phyloP scores from a whole-genome alignment of 441 rosid genomes.

The Corymbia calophylla region DNA sequence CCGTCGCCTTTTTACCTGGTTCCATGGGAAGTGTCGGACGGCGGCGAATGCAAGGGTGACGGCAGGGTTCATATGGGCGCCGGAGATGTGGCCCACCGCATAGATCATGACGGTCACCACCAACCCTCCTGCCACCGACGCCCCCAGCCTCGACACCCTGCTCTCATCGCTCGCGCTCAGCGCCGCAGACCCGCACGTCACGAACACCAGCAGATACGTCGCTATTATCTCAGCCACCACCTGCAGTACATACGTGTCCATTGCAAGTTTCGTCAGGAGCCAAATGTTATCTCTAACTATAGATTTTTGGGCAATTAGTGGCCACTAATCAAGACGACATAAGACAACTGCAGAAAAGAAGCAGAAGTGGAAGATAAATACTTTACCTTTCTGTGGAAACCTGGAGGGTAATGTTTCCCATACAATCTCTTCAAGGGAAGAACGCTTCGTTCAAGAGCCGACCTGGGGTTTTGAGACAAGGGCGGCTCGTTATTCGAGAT shows the following conservation, averaged over 20 bases:
- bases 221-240: conserved; percentile 52
- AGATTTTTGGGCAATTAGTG: neutral
- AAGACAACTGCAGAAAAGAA: neutral
- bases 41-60: conserved; percentile 55
- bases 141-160: conserved; percentile 36
- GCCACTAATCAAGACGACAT: neutral
- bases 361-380: neutral
- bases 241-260: conserved; percentile 9
- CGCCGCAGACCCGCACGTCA: conserved; percentile 44
- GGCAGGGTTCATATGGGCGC: conserved; percentile 74
- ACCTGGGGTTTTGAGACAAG: conserved; percentile 7
- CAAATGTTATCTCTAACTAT: neutral
- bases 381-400: conserved; percentile 36
- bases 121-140: conserved; percentile 54
- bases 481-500: neutral
- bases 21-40: conserved; percentile 34
- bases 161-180: conserved; percentile 26
- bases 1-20: conserved; percentile 18
- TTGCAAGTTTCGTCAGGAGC: neutral
- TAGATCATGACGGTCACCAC: conserved; percentile 59
- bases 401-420: conserved; percentile 25
- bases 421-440: conserved; percentile 1
- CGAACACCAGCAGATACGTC: conserved; percentile 50
- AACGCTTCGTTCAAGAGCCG: neutral
- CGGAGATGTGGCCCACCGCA: conserved; percentile 65